Base-by-base conservation (phyloP, 768 basidiomycete species). In the Podaxis rugospora region DNA sequence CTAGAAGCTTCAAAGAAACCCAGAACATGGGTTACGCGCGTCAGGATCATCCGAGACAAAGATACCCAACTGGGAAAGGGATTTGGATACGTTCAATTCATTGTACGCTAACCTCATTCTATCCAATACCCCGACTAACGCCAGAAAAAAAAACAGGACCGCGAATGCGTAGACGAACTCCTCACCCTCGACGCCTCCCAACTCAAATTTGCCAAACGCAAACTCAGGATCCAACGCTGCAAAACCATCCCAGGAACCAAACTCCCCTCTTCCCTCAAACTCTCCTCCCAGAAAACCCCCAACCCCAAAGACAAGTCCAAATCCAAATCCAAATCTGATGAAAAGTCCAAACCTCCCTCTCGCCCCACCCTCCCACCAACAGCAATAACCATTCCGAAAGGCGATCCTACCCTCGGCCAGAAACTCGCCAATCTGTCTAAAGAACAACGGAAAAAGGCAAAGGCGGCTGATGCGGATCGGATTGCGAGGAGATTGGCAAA, bases 21-120 rank as follows among this genome's bases (percentile, higher is more conserved):
- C 5, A 71, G 72, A 44, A 71, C 79, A 13, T 93, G 90, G 90
- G 92, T 95, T 16, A 84, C 82, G 6, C 85, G 84, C 37, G 93
- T 97, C n/a, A 83, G 96, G 46, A 86, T 97, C 66, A 82, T 97
- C 55, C 82, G 92, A 51, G 96, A 98, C 71, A 86, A 85, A 66
- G 93, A 91, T 61, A 97, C 93, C 1, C 93, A 94, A 66, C 82
- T 98, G 13, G 96, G 95, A 11, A 97, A 96, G 74, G 95, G 95
- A 4, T 95, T 98, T 71, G 93, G 90, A 9, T 97, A 98, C 68
- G 87, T 98, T 18, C 88, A 93, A 66, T 92, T 98, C 64, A 71
- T 78, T 59, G 96, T 96, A 71, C 63, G 89, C 79, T 51, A 36
- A 40, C 5, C 10, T 2, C 18, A 28, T 39, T 36, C 27, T 11